Evolutionary conservation across 306 rosid genomes (phyloP), one percentile per base, ranked within the genome.

Genomic region (Cicer pinnatifidum): DNA sequence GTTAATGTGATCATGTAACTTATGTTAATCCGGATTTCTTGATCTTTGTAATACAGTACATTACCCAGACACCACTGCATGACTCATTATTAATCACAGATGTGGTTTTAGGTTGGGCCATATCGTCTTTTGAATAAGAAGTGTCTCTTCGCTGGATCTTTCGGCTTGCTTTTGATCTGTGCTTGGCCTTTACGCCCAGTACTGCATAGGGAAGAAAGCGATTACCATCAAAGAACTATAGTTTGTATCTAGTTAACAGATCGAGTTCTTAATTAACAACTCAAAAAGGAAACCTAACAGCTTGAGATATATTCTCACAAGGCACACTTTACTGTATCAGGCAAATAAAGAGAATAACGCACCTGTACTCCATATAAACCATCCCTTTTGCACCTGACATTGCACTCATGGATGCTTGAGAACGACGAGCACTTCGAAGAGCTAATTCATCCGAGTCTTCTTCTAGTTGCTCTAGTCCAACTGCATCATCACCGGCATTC

Each of bases 331-430:
- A 65, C 19, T 57, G 46, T 40, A 72, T 56, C 43, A 39, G 54
- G 63, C 53, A 53, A 51, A 75, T 11, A 57, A 7, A 72, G 57
- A 38, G 56, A 63, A 43, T 13, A 74, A 53, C 75, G 12, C 38
- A 91, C 98, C 98, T 85, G 86, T 89, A 93, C 58, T 93, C 98
- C 98, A 93, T 91, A 84, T 93, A 93, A 70, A 87, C 86, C 91
- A 84, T 88, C 73, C 98, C 97, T 58, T 89, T 87, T 43, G 98
- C 96, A 57, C 98, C 98, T 3, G 98, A 94, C 96, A 94, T 88
- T 9, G 90, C 91, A 61, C 96, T 93, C 98, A 93, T 88, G 35
- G 97, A 88, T 79, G 87, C 96, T 58, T 75, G 81, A 28, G 71
- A 83, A 16, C 94, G 96, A 11, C 94, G 96, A 38, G 90, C 88